A percentile compares a stretch with the other conserved stretches of the same genome.
Conservation (phyloP, 805 yeast species). For the Candida namnaoensis region DNA sequence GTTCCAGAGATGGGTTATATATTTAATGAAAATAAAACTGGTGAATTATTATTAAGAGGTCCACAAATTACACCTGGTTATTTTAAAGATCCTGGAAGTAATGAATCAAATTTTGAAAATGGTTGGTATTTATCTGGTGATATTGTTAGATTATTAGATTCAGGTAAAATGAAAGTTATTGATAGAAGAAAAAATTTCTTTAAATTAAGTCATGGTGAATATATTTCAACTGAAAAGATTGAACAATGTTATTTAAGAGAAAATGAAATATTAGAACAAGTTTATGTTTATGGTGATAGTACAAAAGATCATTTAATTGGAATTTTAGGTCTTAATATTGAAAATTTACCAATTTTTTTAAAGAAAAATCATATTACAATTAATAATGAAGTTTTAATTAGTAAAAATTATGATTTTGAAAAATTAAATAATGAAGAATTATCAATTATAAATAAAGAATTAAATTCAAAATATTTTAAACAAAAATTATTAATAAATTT, state of each 20-base stretch:
- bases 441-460: background rate
- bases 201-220: conserved; percentile 46
- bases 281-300: conserved; percentile 51
- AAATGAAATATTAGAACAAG: conserved; percentile 33
- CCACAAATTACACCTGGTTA: conserved; percentile 43
- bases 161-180: conserved; percentile 40
- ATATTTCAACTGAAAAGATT: conserved; percentile 57
- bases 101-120: conserved; percentile 33
- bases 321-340: conserved; percentile 46
- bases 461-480: background rate
- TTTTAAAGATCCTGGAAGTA: conserved; percentile 39
- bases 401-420: too few relatives aligned
- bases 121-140: conserved; percentile 57
- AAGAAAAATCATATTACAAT: background rate
- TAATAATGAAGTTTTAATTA: too few relatives aligned
- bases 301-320: conserved; percentile 41
- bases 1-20: conserved; percentile 47
- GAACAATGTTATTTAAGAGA: conserved; percentile 44
- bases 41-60: conserved; percentile 47
- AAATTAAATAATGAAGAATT: background rate
- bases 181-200: conserved; percentile 51
- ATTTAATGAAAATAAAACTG: conserved; percentile 10
- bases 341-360: conserved; percentile 7
- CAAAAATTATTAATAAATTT: too few relatives aligned
- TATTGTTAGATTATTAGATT: conserved; percentile 35